Evolutionary conservation across 2,329 filamentous ascomycete species (phyloP), one percentile per base, ranked within the genome.

Genomic region (Hymenoscyphus repandus): DNA sequence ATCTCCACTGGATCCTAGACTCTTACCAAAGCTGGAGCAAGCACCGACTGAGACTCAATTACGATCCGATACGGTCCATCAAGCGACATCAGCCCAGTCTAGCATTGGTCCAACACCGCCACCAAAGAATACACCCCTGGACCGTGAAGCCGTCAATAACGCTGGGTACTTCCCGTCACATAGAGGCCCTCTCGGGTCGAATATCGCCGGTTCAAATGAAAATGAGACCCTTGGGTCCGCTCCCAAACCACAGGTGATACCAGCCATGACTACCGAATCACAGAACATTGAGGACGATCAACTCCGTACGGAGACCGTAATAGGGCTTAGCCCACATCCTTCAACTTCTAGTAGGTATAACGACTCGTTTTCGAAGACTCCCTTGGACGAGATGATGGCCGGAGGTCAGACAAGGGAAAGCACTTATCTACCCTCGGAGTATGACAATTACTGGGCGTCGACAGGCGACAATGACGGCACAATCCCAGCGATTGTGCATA

Each of bases 221-320:
- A 46, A 52, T 30, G 52, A 58, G 32, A 27, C 18, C 18, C 42
- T 49, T 13, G 31, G 51, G 11, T 48, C 56, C 15, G 44, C 52
- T 20, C 17, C 15, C 9, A 42, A 38, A 46, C 53, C 58, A 30
- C 47, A 59, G 18, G 34, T 55, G 10, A 15, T 58, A 12, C 58
- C 61, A 22, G 53, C 50, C 2, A 27, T 61, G 15, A 61, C 55
- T 32, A 60, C 51, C 13, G 22, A 30, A 20, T 40, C 53, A 17
- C 39, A 62, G 38, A 59, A 65, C 52, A 80, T 84, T 57, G 86
- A 90, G 61, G 90, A 79, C 60, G 87, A 91, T 57, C 74, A 79
- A 50, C 66, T 91, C 42, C 77, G 82, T 27, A 84, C 88, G 52
- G 88, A 91, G 60, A 91, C 91, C 49, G 81, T 89, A 47, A 81